Percentiles rank a stretch among this genome's conserved stretches.
phyloP scores from a whole-genome alignment of 306 rosid genomes.

The Ormosia semicastrata region DNA sequence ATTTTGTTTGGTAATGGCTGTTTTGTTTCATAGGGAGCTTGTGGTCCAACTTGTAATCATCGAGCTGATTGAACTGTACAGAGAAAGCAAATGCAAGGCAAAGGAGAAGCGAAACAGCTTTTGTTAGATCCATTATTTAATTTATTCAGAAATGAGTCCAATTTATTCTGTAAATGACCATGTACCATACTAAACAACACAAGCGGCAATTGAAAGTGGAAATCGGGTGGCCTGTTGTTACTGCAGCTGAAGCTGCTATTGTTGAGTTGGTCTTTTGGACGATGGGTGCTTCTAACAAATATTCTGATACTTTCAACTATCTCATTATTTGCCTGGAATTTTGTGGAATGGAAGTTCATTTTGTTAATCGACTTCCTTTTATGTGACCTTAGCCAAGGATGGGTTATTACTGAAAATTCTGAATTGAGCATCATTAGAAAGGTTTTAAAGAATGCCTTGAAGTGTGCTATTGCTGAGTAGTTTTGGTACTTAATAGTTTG shows the following conservation, averaged over 20 bases:
- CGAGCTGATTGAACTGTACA: conserved; percentile 33
- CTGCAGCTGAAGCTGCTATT: conserved; percentile 1
- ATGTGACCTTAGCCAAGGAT: neutral
- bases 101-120: conserved; percentile 13
- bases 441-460: neutral
- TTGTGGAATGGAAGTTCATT: conserved; percentile 20
- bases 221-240: neutral
- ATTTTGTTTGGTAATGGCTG: conserved; percentile 14
- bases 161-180: conserved; percentile 28
- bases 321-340: conserved; percentile 11
- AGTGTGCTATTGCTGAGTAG: neutral
- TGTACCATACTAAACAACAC: conserved; percentile 11
- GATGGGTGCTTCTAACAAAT: conserved; percentile 14
- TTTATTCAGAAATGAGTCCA: conserved; percentile 21
- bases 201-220: conserved; percentile 14
- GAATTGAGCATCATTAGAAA: neutral
- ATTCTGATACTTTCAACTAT: conserved; percentile 1
- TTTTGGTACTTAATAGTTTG: neutral
- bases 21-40: conserved; percentile 22
- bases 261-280: conserved; percentile 2
- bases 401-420: neutral
- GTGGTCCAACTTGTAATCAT: conserved; percentile 21
- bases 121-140: conserved; percentile 24
- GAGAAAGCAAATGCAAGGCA: conserved; percentile 31
- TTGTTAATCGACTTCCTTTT: neutral